Evolutionary conservation across 129 eudicot genomes (phyloP).

Genomic region (Artemisia tridentata): DNA sequence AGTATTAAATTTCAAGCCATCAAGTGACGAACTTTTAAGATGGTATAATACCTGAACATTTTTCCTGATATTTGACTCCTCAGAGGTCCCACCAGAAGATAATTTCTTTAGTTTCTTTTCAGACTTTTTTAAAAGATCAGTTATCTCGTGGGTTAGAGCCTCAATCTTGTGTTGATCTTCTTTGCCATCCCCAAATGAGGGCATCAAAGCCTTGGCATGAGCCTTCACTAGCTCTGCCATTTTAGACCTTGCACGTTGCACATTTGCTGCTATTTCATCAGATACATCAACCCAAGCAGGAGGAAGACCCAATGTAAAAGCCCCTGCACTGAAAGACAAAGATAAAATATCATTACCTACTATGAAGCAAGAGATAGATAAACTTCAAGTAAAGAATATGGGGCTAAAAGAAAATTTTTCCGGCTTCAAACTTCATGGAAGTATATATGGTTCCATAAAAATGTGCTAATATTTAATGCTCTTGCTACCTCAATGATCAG

Average conservation of each 20-base stretch:
- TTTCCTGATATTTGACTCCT: slow-evolving; percentile 80
- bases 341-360: background rate
- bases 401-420: background rate
- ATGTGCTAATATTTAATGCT: no score
- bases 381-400: background rate
- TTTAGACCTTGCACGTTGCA: slow-evolving; percentile 62
- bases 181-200: slow-evolving; percentile 85
- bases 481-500: no score
- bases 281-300: slow-evolving; percentile 97
- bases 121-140: slow-evolving; percentile 65
- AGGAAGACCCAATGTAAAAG: slow-evolving; percentile 76
- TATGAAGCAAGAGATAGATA: slow-evolving; percentile 2
- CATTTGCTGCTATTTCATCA: slow-evolving; percentile 74
- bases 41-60: slow-evolving; percentile 73
- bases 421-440: background rate
- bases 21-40: background rate
- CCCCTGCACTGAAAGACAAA: slow-evolving; percentile 46
- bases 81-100: slow-evolving; percentile 77
- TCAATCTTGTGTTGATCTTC: slow-evolving; percentile 85
- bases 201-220: slow-evolving; percentile 93
- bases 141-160: slow-evolving; percentile 77
- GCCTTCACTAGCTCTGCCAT: slow-evolving; percentile 83
- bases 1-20: background rate
- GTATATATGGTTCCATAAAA: no score
- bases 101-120: slow-evolving; percentile 74